These are phyloP conservation scores for Coprinellus aureogranulatus DNA, from an alignment of 768 basidiomycete genomes.

Conservation along the genomic window DNA sequence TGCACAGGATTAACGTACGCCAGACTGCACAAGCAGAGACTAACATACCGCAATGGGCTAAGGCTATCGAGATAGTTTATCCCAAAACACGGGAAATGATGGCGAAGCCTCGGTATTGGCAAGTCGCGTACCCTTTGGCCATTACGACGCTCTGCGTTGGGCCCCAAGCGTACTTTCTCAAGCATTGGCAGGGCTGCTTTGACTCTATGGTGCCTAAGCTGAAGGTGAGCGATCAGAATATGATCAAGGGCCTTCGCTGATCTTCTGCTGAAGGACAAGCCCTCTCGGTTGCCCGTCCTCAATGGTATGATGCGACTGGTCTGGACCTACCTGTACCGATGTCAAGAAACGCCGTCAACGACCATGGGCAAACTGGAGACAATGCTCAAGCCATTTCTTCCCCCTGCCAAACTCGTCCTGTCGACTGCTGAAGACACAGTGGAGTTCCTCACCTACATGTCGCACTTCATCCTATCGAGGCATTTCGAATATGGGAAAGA, in stretches of 20 bases:
- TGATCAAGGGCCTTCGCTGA: not conserved
- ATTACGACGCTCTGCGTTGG: conserved; percentile 85
- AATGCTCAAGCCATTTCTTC: conserved; percentile 76
- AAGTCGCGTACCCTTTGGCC: conserved; percentile 78
- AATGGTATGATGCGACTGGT: conserved; percentile 81
- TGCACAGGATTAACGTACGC: not conserved
- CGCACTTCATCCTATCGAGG: conserved; percentile 80
- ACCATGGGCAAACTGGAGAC: conserved; percentile 77
- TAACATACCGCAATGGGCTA: conserved; percentile 92
- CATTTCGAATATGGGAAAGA: conserved; percentile 86
- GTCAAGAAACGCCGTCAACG: conserved; percentile 79
- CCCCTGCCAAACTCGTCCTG: conserved; percentile 58
- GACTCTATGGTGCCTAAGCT: conserved; percentile 72
- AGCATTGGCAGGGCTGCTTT: conserved; percentile 75
- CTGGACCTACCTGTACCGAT: conserved; percentile 96
- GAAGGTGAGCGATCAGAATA: conserved; percentile 52
- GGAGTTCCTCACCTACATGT: conserved; percentile 72
- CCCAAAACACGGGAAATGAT: conserved; percentile 84
- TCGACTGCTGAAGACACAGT: conserved; percentile 72
- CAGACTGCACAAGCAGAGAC: conserved; percentile 95
- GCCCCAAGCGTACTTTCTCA: conserved; percentile 79
- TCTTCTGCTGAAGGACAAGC: conserved; percentile 63
- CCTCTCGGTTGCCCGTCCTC: conserved; percentile 64
- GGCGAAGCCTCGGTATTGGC: conserved; percentile 87
- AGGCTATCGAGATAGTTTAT: conserved; percentile 81